phyloP scores from a whole-genome alignment of 768 basidiomycete species.

The Imleria badia region DNA sequence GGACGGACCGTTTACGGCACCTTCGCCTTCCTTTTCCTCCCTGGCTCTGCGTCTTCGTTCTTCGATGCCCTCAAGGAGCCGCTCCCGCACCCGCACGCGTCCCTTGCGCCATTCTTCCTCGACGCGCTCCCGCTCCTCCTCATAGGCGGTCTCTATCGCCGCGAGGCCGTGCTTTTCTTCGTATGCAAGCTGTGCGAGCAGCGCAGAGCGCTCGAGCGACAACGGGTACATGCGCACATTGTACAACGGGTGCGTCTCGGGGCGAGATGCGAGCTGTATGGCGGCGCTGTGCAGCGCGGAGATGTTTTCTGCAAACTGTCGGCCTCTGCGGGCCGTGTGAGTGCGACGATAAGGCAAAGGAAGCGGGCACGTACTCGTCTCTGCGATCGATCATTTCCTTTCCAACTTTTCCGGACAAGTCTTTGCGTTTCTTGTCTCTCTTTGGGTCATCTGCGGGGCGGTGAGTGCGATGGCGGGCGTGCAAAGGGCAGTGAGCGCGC shows the following conservation, averaged over 20 bases:
- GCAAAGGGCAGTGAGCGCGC: slow-evolving; percentile 6
- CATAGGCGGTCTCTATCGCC: slow-evolving; percentile 65
- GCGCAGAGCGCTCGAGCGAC: slow-evolving; percentile 73
- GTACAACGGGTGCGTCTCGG: slow-evolving; percentile 64
- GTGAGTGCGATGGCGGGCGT: slow-evolving; percentile 27
- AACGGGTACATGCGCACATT: slow-evolving; percentile 71
- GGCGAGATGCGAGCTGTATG: slow-evolving; percentile 64
- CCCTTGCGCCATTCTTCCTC: slow-evolving; percentile 83
- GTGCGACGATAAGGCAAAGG: slow-evolving; percentile 1
- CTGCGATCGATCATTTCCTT: slow-evolving; percentile 74
- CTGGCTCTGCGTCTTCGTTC: slow-evolving; percentile 75
- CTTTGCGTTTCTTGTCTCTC: slow-evolving; percentile 68
- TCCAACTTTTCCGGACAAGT: slow-evolving; percentile 64
- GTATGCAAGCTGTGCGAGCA: slow-evolving; percentile 60
- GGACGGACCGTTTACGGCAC: slow-evolving; percentile 62
- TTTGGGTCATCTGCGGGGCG: slow-evolving; percentile 44
- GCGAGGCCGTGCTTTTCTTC: slow-evolving; percentile 72
- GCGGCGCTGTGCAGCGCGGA: slow-evolving; percentile 57
- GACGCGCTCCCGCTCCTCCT: slow-evolving; percentile 75
- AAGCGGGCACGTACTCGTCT: slow-evolving; percentile 59
- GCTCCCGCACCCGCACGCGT: slow-evolving; percentile 70
- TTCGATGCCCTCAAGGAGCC: slow-evolving; percentile 81
- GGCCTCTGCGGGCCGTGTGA: slow-evolving; percentile 41
- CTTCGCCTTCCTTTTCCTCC: slow-evolving; percentile 89
- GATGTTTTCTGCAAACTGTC: slow-evolving; percentile 63